Conservation (phyloP, 2,329 filamentous ascomycete species). For the Helminthosporium solani region DNA sequence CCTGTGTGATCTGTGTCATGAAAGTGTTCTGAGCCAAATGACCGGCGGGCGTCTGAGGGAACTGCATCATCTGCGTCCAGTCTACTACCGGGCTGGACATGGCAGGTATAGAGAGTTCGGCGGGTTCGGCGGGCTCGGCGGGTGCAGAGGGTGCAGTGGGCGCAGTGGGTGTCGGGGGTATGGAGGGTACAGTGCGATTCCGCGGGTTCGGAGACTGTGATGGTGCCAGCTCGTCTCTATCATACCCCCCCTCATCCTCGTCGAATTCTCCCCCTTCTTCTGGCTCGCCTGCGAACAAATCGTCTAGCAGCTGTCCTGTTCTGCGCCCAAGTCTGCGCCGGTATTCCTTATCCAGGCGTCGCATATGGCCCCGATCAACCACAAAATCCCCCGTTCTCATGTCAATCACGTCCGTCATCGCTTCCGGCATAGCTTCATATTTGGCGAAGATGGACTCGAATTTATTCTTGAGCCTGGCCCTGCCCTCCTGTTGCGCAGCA, state of each 20-base stretch:
- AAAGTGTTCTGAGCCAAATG: slow-evolving; percentile 30
- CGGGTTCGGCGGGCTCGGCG: slow-evolving; percentile 8
- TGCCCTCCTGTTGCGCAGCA: slow-evolving; percentile 40
- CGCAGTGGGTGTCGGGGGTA: slow-evolving; percentile 3
- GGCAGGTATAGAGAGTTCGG: too few relatives aligned
- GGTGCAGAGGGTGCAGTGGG: too few relatives aligned
- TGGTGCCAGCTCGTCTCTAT: slow-evolving; percentile 35
- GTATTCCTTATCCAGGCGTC: slow-evolving; percentile 51
- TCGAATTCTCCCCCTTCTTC: slow-evolving; percentile 37
- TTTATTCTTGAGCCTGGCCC: slow-evolving; percentile 56
- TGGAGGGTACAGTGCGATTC: too few relatives aligned
- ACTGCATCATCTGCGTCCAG: slow-evolving; percentile 25
- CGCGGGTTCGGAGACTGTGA: slow-evolving; percentile 13
- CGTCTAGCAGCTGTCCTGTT: slow-evolving; percentile 21
- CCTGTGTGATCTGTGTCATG: slow-evolving; percentile 27
- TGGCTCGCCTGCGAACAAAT: slow-evolving; percentile 23
- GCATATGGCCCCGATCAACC: slow-evolving; percentile 87
- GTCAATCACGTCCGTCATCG: slow-evolving; percentile 87
- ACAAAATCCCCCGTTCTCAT: slow-evolving; percentile 76
- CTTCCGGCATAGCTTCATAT: slow-evolving; percentile 79
- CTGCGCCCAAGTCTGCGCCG: slow-evolving; percentile 14
- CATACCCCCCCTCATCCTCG: slow-evolving; percentile 35
- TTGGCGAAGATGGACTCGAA: slow-evolving; percentile 90
- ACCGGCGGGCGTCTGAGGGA: slow-evolving; percentile 33
- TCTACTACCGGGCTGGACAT: slow-evolving; percentile 19